Base-by-base conservation (phyloP, 805 yeast genomes). In the Tetrapisispora namnaoensis region DNA sequence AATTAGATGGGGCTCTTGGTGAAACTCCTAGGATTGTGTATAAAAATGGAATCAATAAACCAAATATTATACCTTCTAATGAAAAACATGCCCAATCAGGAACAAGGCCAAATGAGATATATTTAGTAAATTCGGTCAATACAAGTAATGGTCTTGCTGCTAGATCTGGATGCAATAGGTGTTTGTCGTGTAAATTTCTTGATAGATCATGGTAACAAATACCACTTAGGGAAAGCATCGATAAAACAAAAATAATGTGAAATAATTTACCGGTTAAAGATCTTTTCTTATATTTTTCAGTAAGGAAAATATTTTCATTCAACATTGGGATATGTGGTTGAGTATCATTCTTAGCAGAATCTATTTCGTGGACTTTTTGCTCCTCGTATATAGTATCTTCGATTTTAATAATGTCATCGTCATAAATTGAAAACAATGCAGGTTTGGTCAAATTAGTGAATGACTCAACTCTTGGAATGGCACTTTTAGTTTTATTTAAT, bases 11-110 rank as follows among this genome's bases (percentile, higher is more conserved):
- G 49, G 46, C 42, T 44, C 47, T 49, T 37, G 51, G 41, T 35
- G 53, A 47, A 21, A 54, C 53, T 38, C 49, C 42, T 18, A 56
- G 49, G 13, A 59, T 46, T 37, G 53, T 49, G 46, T 72, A 73
- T 22, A 67, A 50, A 0, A 71, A 38, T 4, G 86, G 85, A 38
- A 76, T 72, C 14, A 75, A 57, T 8, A 71, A 60, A n/a, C 86
- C 82, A 65, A 82, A 72, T n/a, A 76, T 50, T 16, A 79, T 56
- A 2, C 88, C 88, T 53, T 79, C 79, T 10, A 78, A 43, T 4
- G 78, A 67, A 51, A 69, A 69, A 6, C 65, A 54, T 1, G 56
- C 54, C 57, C 63, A 58, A 2, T 59, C 57, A 8, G 66, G 65
- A 35, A 50, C 42, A 43, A 50, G 43, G 11, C 58, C 53, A 28